phyloP scores from a whole-genome alignment of 2,329 filamentous ascomycete species.

The Pseudopyricularia javanii region DNA sequence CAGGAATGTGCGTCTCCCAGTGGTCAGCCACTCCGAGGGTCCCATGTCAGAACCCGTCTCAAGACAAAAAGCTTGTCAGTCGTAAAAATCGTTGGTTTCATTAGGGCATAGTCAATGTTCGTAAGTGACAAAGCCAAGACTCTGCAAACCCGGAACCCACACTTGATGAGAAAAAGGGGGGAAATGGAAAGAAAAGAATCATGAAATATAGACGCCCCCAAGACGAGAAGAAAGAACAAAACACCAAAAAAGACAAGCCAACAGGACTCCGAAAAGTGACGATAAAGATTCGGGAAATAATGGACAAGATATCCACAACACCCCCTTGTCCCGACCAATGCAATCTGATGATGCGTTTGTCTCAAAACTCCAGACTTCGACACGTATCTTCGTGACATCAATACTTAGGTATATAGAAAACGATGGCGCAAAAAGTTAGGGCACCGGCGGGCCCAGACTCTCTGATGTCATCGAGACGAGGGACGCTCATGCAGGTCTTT shows the following conservation, averaged over 20 bases:
- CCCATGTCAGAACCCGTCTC: too few species aligned
- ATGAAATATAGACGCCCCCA: conserved; percentile 1
- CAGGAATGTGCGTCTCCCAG: too few species aligned
- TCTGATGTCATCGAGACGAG: neutral
- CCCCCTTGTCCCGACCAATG: neutral
- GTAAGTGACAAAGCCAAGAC: conserved; percentile 1
- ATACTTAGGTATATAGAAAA: neutral
- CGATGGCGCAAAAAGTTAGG: neutral
- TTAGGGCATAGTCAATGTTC: conserved; percentile 2
- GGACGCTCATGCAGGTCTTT: neutral
- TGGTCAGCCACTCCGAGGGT: too few species aligned
- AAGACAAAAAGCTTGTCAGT: neutral
- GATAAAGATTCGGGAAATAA: neutral
- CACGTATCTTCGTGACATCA: neutral
- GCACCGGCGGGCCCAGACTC: neutral
- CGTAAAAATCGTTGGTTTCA: conserved; percentile 2
- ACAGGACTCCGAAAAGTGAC: conserved; percentile 9
- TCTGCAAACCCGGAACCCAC: neutral
- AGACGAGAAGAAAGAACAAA: neutral
- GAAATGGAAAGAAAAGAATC: neutral
- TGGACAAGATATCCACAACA: neutral
- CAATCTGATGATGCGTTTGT: neutral
- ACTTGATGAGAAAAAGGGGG: neutral
- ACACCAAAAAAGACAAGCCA: neutral
- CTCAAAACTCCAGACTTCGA: neutral